These are phyloP conservation scores for Saccharomyces kudriavzevii DNA, from an alignment of 805 yeast genomes.

Conservation along the genomic window DNA sequence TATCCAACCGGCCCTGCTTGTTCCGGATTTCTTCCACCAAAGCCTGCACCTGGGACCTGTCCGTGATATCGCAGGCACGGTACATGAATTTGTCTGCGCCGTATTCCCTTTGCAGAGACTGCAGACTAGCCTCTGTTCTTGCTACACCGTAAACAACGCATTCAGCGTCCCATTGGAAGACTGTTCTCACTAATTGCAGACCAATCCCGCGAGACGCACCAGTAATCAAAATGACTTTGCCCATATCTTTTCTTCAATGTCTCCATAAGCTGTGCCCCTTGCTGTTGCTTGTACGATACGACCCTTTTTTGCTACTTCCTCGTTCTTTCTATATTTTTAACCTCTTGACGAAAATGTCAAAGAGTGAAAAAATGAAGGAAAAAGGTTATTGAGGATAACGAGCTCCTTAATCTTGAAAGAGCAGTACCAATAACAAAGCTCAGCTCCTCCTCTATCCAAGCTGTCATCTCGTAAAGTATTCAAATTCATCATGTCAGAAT, in stretches of 20 bases:
- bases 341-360: not conserved
- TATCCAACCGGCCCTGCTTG: slow-evolving; percentile 45
- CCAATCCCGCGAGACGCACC: slow-evolving; percentile 74
- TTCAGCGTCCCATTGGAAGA: slow-evolving; percentile 36
- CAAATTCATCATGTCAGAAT: slow-evolving; percentile 31
- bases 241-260: slow-evolving; percentile 5
- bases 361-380: not conserved
- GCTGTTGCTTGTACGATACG: not conserved
- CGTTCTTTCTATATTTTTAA: not conserved
- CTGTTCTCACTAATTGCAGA: slow-evolving; percentile 49
- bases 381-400: not conserved
- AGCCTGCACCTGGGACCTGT: slow-evolving; percentile 8
- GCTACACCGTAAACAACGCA: slow-evolving; percentile 51
- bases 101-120: slow-evolving; percentile 34
- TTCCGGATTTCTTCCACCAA: not conserved
- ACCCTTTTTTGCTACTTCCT: not conserved
- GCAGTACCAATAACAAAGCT: not conserved
- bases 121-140: slow-evolving; percentile 45
- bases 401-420: not conserved
- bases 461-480: not conserved
- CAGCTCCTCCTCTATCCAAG: not conserved
- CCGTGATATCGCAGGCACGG: slow-evolving; percentile 53
- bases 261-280: not conserved
- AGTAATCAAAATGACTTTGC: slow-evolving; percentile 38
- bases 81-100: slow-evolving; percentile 42